Base-by-base conservation (phyloP, 371 early-diverging fungal genomes). In the Mortierella sp. region DNA sequence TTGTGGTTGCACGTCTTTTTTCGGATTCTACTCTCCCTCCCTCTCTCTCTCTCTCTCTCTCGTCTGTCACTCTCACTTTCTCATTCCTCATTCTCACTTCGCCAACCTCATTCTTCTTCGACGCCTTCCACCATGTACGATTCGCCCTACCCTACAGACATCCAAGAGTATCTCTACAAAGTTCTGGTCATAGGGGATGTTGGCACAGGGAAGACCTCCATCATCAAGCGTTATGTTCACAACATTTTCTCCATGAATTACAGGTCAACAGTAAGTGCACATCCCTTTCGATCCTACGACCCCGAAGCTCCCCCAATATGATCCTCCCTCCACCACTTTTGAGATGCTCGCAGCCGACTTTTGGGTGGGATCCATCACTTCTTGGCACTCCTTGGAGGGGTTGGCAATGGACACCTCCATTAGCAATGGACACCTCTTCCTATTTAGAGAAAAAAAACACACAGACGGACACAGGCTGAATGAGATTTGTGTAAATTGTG, bases 181-280 rank as follows among this genome's bases (percentile, higher is more conserved):
- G 87, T 92, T 46, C 82, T 94, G 48, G 87, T 94, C 7, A 88
- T 94, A 45, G 94, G 94, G 24, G 91, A 91, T 71, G 83, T 90
- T 39, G 93, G 93, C 19, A 89, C 92, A 28, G 93, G 94, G 45
- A 74, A 74, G 58, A 74, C 74, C 16, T 74, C 74, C 60, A 74
- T 74, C 68, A 74, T 74, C 61, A 74, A 68, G 58, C 74, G 74
- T 6, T 74, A 74, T 54, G 74, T 74, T 34, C 59, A 92, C 74
- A 87, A 90, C 72, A 88, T 87, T 59, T 92, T 90, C 64, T 87
- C 87, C 14, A 82, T 78, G 60, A 84, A 89, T 46, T 90, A 89
- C 68, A 87, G 88, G 61, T 88, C 89, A 21, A 94, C 94, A 14
- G 91, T 91, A 81, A 78, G 81, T 38, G 7, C 27, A 10, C n/a